Conservation (phyloP, 192 early-diverging fungal genomes). For the Coemansia aciculifera region DNA sequence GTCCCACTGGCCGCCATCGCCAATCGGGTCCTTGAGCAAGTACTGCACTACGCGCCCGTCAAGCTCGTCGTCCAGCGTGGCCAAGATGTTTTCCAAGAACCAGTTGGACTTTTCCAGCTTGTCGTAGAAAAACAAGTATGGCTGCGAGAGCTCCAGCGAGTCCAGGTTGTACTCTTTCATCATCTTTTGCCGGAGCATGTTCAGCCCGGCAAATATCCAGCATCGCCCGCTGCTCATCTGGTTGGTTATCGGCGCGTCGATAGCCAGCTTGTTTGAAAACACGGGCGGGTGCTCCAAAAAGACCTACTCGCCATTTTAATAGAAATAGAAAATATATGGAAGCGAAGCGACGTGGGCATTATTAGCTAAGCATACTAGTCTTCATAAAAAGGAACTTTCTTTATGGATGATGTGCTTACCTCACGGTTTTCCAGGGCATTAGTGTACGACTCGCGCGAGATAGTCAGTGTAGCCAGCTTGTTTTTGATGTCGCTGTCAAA, state of each 20-base stretch:
- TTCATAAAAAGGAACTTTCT: neutral
- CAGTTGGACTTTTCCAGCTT: constrained; percentile 83
- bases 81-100: constrained; percentile 77
- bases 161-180: constrained; percentile 77
- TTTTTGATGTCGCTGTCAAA: constrained; percentile 71
- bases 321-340: no score
- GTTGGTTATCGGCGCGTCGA: constrained; percentile 63
- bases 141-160: constrained; percentile 77
- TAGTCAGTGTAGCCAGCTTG: constrained; percentile 64
- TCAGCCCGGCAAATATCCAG: constrained; percentile 82
- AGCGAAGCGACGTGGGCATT: neutral
- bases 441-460: constrained; percentile 60
- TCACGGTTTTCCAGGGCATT: constrained; percentile 63
- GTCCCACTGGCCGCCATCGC: constrained; percentile 77
- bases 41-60: constrained; percentile 71
- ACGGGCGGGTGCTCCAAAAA: constrained; percentile 36
- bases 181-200: constrained; percentile 66
- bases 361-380: neutral
- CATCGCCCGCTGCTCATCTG: constrained; percentile 76
- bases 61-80: constrained; percentile 60
- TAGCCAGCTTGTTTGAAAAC: constrained; percentile 49
- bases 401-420: constrained; percentile 12
- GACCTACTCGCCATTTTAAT: constrained; percentile 3
- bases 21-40: constrained; percentile 64
- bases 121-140: constrained; percentile 74